Evolutionary conservation across 2,329 filamentous ascomycete genomes (phyloP), one percentile per base, ranked within the genome.

Genomic region (Sporothrix phasma): DNA sequence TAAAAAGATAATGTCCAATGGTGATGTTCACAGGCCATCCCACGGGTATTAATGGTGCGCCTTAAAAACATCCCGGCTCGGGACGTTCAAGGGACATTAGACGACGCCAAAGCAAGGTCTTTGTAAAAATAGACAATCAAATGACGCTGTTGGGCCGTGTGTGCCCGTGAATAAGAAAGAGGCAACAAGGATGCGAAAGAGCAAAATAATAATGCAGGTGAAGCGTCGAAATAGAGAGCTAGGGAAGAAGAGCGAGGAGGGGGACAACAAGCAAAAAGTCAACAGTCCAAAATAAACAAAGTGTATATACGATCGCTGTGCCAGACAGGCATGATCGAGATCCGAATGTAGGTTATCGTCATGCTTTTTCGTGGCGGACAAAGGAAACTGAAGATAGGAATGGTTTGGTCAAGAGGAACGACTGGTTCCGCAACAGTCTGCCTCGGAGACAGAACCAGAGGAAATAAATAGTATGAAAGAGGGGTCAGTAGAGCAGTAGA

Each of bases 301-400:
- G 11, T 67, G 69, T 73, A 71, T 74, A 71, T 74, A 78, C 75
- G 77, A 81, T 81, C 80, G 80, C 78, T 83, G 81, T 84, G 77
- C 82, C 80, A 79, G 81, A 83, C 81, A 81, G 74, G 79, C 79
- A 83, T 78, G 79, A 82, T 79, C 79, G 78, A 79, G 75, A 76
- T 75, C 72, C 75, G 74, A 77, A 69, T 75, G 71, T 74, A 74
- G 76, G 74, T 73, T 77, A 79, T 83, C 78, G 79, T 83, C 80
- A 83, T 84, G 80, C 77, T 81, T 74, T 79, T 79, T 80, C 79
- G 80, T 79, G 74, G 76, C 73, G 71, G 75, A 74, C 71, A 73
- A 71, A 73, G 72, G 74, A 69, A 74, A 75, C 66, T 74, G 75
- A 69, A 68, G 68, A 70, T 71, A 71, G 69, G 69, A 67, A 29